Evolutionary conservation across 495 filamentous ascomycete genomes (phyloP).

Genomic region (Hamigera avellanea): DNA sequence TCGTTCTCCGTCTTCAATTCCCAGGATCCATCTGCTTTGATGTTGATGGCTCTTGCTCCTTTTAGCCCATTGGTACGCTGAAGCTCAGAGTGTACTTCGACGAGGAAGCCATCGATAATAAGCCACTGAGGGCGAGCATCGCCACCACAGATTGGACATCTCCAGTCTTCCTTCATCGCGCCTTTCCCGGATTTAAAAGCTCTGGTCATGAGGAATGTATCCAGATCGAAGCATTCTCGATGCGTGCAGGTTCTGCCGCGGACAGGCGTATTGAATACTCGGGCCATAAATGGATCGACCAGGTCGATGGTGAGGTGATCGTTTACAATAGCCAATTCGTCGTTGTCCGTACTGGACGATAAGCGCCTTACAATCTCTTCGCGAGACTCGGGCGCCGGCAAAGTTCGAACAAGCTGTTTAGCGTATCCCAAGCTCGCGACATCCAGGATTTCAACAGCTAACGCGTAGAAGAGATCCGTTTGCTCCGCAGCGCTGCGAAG

Average conservation of each 20-base stretch:
- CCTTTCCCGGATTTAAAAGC: slow-evolving; percentile 34
- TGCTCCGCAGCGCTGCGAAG: slow-evolving; percentile 27
- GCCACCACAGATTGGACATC: slow-evolving; percentile 63
- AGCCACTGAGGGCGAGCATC: slow-evolving; percentile 65
- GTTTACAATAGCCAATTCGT: slow-evolving; percentile 55
- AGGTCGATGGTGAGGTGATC: slow-evolving; percentile 59
- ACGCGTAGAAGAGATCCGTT: slow-evolving; percentile 27
- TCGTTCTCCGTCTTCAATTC: slow-evolving; percentile 22
- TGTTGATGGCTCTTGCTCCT: slow-evolving; percentile 43
- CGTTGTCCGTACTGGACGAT: slow-evolving; percentile 38
- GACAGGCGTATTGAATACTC: slow-evolving; percentile 58
- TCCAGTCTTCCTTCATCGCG: slow-evolving; percentile 62
- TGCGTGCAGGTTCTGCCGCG: slow-evolving; percentile 54
- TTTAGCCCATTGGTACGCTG: slow-evolving; percentile 20
- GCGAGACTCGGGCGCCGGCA: slow-evolving; percentile 18
- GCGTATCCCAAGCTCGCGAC: slow-evolving; percentile 39
- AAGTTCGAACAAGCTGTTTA: slow-evolving; percentile 23
- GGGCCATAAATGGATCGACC: slow-evolving; percentile 61
- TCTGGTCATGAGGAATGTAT: slow-evolving; percentile 63
- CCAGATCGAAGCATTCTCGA: slow-evolving; percentile 79
- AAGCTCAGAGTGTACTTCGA: slow-evolving; percentile 40
- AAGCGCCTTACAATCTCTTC: slow-evolving; percentile 26
- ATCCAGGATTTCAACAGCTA: slow-evolving; percentile 54
- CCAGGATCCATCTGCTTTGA: slow-evolving; percentile 51
- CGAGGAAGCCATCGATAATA: slow-evolving; percentile 58